phyloP scores from a whole-genome alignment of 108 stramenopile genomes.

The Skeletonema potamos region DNA sequence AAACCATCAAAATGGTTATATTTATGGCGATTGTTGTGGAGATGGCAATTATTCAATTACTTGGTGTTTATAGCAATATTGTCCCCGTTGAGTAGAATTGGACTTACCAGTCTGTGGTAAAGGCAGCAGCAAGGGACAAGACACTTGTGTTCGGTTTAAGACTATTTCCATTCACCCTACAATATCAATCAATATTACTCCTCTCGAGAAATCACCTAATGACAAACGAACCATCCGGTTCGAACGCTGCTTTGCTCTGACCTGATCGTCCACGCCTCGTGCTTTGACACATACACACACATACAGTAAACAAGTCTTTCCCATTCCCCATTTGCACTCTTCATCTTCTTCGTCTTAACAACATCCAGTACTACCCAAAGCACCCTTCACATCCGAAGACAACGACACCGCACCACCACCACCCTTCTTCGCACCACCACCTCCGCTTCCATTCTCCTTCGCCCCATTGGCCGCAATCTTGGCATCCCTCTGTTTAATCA shows the following conservation, averaged over 20 bases:
- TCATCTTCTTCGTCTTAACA: background rate
- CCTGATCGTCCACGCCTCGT: too few relatives aligned
- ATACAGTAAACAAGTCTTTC: slow-evolving; percentile 22
- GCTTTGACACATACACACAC: background rate
- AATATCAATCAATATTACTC: background rate
- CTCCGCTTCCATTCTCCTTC: slow-evolving; percentile 37
- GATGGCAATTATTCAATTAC: slow-evolving; percentile 67
- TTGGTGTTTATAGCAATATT: slow-evolving; percentile 51
- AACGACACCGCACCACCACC: slow-evolving; percentile 42
- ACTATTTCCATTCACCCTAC: background rate
- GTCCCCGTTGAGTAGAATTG: slow-evolving; percentile 14
- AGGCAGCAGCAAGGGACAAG: too few relatives aligned
- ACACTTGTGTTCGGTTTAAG: background rate
- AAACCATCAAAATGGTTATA: slow-evolving; percentile 43
- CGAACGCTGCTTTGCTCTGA: background rate
- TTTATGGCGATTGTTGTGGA: slow-evolving; percentile 58
- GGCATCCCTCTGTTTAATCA: slow-evolving; percentile 87
- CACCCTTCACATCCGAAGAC: slow-evolving; percentile 56
- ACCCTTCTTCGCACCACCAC: slow-evolving; percentile 41
- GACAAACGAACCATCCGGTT: background rate
- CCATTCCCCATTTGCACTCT: slow-evolving; percentile 20
- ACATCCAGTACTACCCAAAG: background rate
- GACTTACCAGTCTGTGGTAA: background rate
- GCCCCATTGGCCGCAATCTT: slow-evolving; percentile 49
- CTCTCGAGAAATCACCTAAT: background rate